Conservation (phyloP, 352 stramenopile genomes). For the Globisporangium parvum region DNA sequence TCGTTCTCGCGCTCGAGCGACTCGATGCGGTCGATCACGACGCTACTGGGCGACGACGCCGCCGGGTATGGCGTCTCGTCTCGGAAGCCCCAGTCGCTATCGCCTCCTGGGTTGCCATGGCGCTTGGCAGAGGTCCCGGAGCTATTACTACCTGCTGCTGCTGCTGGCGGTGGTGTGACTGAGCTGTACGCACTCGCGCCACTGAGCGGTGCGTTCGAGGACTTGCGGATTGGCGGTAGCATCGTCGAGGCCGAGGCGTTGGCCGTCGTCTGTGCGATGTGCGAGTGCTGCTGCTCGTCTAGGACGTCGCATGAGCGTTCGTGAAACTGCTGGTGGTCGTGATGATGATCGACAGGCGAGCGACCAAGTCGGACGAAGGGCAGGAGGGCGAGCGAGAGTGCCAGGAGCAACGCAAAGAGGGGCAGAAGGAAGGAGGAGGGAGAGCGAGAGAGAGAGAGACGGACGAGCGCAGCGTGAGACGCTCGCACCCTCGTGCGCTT, state of each 20-base stretch:
- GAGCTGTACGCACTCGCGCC: background rate
- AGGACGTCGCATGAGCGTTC: too few species aligned
- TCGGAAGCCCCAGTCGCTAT: background rate
- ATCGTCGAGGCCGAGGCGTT: constrained; percentile 17
- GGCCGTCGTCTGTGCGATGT: too few species aligned
- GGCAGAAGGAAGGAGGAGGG: background rate
- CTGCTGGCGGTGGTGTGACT: too few species aligned
- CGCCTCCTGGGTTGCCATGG: background rate
- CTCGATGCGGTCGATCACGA: constrained; percentile 31
- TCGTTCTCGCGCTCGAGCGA: constrained; percentile 58
- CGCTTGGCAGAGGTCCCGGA: background rate
- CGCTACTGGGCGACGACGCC: background rate
- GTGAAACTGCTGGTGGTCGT: too few species aligned
- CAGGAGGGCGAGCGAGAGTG: too few species aligned
- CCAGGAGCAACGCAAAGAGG: too few species aligned
- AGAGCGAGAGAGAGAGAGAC: too few species aligned
- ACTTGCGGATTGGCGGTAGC: constrained; percentile 48
- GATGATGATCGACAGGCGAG: too few species aligned
- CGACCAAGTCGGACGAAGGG: too few species aligned
- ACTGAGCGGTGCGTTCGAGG: constrained; percentile 9
- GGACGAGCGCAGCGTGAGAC: background rate
- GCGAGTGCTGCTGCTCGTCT: too few species aligned
- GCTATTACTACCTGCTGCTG: background rate
- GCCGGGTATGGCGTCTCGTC: constrained; percentile 7
- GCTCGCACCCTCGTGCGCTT: background rate